Evolutionary conservation across 371 early-diverging fungal species (phyloP).

Genomic region (Lichtheimia corymbifera): DNA sequence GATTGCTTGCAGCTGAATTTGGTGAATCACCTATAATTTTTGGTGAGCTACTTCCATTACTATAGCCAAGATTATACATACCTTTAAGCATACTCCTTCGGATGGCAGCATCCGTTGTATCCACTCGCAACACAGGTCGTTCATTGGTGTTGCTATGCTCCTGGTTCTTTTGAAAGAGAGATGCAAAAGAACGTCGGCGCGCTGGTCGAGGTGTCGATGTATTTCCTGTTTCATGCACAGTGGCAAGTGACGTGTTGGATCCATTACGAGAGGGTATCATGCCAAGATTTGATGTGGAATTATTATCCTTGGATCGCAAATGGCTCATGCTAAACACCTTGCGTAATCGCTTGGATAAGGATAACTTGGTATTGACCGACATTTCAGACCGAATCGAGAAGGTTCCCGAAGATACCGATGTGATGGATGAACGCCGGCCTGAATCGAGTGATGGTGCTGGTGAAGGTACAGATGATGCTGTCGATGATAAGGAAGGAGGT

Average conservation of each 20-base stretch:
- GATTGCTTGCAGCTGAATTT: neutral
- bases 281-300: constrained; percentile 1
- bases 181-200: constrained; percentile 46
- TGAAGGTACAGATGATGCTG: constrained; percentile 1
- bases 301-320: constrained; percentile 18
- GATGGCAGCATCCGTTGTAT: constrained; percentile 20
- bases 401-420: constrained; percentile 34
- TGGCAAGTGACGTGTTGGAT: constrained; percentile 9
- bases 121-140: constrained; percentile 31
- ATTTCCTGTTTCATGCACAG: constrained; percentile 14
- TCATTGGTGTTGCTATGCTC: constrained; percentile 11
- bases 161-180: constrained; percentile 37
- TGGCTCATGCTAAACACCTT: constrained; percentile 54
- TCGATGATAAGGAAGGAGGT: constrained; percentile 10
- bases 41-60: neutral
- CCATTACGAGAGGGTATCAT: constrained; percentile 8
- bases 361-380: constrained; percentile 35
- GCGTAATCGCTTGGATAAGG: constrained; percentile 47
- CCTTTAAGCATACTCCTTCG: constrained; percentile 35
- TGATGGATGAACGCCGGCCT: constrained; percentile 35
- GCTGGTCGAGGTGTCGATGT: constrained; percentile 23
- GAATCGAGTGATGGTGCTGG: constrained; percentile 6
- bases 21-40: neutral
- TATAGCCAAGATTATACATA: constrained; percentile 6
- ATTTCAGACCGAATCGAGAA: constrained; percentile 30